Conservation (phyloP, 169 alveolate genomes). For the Eimeria mitis region DNA sequence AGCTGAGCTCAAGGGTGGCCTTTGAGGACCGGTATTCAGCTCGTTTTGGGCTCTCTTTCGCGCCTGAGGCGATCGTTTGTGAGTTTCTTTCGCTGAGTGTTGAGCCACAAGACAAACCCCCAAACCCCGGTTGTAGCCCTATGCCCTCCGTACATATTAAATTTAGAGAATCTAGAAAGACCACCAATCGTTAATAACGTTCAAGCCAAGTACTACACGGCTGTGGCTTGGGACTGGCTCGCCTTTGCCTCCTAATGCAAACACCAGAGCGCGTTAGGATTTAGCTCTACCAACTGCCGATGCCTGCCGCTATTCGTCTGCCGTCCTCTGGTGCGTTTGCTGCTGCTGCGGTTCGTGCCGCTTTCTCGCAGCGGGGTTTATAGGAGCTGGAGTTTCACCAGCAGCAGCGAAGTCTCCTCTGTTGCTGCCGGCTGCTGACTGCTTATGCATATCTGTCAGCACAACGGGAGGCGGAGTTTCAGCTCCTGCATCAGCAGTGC, state of each 20-base stretch:
- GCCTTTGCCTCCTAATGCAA: background rate
- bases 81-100: background rate
- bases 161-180: background rate
- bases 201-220: background rate
- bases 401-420: conserved; percentile 38
- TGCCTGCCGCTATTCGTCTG: background rate
- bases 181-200: background rate
- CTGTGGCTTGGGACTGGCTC: background rate
- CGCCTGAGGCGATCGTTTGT: conserved; percentile 46
- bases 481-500: conserved; percentile 48
- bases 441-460: conserved; percentile 11
- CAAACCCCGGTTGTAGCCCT: background rate
- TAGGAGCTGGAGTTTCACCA: conserved; percentile 24
- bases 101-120: background rate
- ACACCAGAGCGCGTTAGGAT: background rate
- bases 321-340: background rate
- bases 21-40: background rate
- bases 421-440: conserved; percentile 40
- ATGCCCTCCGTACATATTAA: background rate
- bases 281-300: background rate
- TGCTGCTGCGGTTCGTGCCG: background rate
- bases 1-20: background rate
- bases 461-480: background rate
- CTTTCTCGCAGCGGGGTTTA: conserved; percentile 23
- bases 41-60: conserved; percentile 39